Percentiles rank a stretch among this genome's conserved stretches.
These are phyloP conservation scores for Carallia brachiata DNA, from an alignment of 345 rosid genomes.

Conservation along the genomic window DNA sequence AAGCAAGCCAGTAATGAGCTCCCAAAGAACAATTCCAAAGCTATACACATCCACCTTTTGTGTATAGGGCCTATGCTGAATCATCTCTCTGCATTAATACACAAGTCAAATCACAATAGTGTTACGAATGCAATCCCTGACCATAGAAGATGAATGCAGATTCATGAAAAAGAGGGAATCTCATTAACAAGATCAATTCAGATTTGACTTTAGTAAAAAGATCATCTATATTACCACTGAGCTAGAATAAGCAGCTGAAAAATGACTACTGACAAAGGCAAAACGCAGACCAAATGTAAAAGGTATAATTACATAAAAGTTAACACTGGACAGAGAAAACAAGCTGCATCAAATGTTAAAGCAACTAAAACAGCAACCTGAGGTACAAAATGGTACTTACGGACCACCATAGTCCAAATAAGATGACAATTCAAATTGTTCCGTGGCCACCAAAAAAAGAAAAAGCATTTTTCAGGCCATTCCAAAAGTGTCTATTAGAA, in stretches of 20 bases:
- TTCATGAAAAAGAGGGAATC: neutral
- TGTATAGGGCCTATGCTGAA: constrained; percentile 31
- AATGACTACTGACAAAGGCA: neutral
- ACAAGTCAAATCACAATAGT: neutral
- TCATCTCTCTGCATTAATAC: constrained; percentile 27
- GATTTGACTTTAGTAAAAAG: neutral
- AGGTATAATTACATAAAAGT: too few species aligned
- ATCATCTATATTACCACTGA: neutral
- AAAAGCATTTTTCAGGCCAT: too few species aligned
- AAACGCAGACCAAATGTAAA: neutral
- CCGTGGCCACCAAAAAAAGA: too few species aligned
- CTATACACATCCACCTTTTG: constrained; percentile 35
- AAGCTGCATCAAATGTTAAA: too few species aligned
- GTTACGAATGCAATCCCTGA: neutral
- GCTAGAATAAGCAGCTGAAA: neutral
- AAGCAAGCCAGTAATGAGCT: constrained; percentile 29
- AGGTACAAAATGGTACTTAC: too few species aligned
- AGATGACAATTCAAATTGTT: too few species aligned
- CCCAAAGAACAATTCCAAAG: constrained; percentile 35
- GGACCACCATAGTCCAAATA: too few species aligned
- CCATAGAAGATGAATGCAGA: neutral
- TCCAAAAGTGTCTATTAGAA: too few species aligned
- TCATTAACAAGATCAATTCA: neutral
- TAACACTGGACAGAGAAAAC: too few species aligned
- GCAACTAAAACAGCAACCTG: too few species aligned